Conservation (phyloP, 345 rosid species). For the Sisymbrium irio region DNA sequence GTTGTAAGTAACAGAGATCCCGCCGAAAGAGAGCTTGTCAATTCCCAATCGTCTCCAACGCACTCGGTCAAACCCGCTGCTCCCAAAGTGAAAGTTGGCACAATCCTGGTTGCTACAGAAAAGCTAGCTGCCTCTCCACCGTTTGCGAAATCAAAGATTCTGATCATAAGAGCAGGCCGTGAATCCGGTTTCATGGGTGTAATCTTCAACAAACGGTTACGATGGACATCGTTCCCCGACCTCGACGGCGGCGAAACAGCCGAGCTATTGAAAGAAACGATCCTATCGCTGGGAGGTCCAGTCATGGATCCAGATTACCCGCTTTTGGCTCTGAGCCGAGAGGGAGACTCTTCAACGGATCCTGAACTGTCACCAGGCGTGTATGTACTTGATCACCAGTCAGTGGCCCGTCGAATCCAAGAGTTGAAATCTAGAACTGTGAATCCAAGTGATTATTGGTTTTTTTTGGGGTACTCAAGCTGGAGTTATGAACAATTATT, state of each 20-base stretch:
- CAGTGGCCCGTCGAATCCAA: constrained; percentile 45
- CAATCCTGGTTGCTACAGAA: constrained; percentile 66
- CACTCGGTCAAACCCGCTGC: constrained; percentile 31
- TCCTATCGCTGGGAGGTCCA: constrained; percentile 76
- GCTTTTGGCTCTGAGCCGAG: constrained; percentile 58
- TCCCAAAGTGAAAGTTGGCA: constrained; percentile 49
- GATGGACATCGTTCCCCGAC: constrained; percentile 66
- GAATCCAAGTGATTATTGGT: constrained; percentile 63
- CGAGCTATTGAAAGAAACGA: constrained; percentile 62
- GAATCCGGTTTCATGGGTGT: constrained; percentile 68
- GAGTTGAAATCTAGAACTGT: constrained; percentile 41
- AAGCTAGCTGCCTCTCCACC: constrained; percentile 48
- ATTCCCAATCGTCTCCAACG: constrained; percentile 21
- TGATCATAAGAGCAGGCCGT: constrained; percentile 58
- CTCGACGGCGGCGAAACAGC: constrained; percentile 43
- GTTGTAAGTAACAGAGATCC: constrained; percentile 40
- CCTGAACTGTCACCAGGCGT: constrained; percentile 62
- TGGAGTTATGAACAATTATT: constrained; percentile 85
- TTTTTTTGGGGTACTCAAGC: constrained; percentile 78
- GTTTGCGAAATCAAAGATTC: constrained; percentile 62
- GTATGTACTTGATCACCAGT: constrained; percentile 65
- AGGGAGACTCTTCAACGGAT: constrained; percentile 23
- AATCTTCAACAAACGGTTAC: constrained; percentile 67
- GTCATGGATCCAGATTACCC: constrained; percentile 56
- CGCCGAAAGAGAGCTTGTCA: constrained; percentile 26